These are phyloP conservation scores for Phaeosphaeriaceae sp. DNA, from an alignment of 2,329 filamentous ascomycete species.

Conservation along the genomic window DNA sequence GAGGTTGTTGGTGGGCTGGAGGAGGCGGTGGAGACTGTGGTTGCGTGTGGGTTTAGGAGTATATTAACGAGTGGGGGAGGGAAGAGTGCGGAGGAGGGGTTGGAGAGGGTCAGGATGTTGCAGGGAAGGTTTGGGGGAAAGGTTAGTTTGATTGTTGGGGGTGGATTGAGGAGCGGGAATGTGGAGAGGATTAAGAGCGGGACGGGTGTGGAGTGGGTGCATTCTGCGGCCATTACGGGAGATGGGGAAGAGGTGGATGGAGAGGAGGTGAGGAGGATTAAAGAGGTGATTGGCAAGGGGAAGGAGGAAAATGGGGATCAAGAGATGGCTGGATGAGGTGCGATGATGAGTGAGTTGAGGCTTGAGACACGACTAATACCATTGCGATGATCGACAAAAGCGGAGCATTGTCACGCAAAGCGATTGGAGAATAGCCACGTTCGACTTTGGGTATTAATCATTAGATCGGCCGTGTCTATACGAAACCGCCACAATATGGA, in stretches of 20 bases:
- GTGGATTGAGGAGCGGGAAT: conserved; percentile 58
- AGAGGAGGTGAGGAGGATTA: conserved; percentile 33
- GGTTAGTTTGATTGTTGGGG: conserved; percentile 58
- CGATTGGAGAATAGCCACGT: neutral
- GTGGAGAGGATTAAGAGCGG: conserved; percentile 40
- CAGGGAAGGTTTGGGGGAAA: conserved; percentile 35
- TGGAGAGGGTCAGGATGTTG: conserved; percentile 40
- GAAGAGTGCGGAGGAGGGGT: conserved; percentile 45
- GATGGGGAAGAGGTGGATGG: conserved; percentile 41
- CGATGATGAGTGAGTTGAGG: neutral
- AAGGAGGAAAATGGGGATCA: neutral
- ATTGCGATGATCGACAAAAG: neutral
- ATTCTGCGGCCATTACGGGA: conserved; percentile 54
- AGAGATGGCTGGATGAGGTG: neutral
- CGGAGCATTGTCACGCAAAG: too few relatives aligned
- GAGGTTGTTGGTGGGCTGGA: conserved; percentile 36
- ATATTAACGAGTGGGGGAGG: conserved; percentile 59
- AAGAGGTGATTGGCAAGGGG: neutral
- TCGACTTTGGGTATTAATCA: conserved; percentile 16
- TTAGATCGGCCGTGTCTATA: conserved; percentile 16
- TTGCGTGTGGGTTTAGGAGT: conserved; percentile 53
- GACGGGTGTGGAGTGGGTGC: conserved; percentile 47
- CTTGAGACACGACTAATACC: neutral
- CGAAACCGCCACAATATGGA: conserved; percentile 8
- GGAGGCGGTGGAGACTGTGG: conserved; percentile 47